A percentile compares a stretch with the other conserved stretches of the same genome.
Evolutionary conservation across 306 rosid genomes (phyloP).

Genomic region (Lotus japonicus): DNA sequence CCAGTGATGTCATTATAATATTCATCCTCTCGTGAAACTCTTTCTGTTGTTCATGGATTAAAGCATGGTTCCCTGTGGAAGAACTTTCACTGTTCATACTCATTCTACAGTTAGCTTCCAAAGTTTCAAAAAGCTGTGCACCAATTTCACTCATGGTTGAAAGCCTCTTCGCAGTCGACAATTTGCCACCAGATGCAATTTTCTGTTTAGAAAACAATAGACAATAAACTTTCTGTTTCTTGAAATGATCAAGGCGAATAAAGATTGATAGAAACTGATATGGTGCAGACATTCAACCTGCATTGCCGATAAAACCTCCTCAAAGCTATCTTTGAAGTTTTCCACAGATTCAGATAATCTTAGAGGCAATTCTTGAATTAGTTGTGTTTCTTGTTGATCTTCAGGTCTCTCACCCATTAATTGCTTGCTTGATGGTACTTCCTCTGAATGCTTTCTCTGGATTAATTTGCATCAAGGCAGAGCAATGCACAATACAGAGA

Average conservation of each 20-base stretch:
- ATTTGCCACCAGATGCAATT: constrained; percentile 36
- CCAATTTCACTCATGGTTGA: constrained; percentile 67
- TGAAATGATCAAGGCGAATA: constrained; percentile 12
- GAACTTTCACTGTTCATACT: constrained; percentile 31
- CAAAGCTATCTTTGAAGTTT: constrained; percentile 55
- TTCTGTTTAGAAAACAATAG: constrained; percentile 36
- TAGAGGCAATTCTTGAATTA: constrained; percentile 42
- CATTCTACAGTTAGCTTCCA: constrained; percentile 47
- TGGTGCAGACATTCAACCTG: constrained; percentile 46
- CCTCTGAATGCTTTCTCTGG: constrained; percentile 65
- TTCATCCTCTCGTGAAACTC: constrained; percentile 48
- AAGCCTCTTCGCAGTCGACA: constrained; percentile 42
- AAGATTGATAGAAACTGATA: not conserved
- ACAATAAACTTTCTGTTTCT: constrained; percentile 13
- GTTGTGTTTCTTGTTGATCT: constrained; percentile 50
- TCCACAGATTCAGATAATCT: constrained; percentile 42
- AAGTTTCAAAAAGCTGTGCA: constrained; percentile 45
- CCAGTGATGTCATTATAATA: constrained; percentile 42
- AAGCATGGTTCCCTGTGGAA: constrained; percentile 26
- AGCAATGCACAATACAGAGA: constrained; percentile 6
- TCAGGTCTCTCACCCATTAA: constrained; percentile 33
- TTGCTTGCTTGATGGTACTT: constrained; percentile 35
- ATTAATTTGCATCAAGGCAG: constrained; percentile 13
- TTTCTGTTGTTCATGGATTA: constrained; percentile 45
- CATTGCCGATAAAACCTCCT: constrained; percentile 49